Evolutionary conservation across 768 basidiomycete genomes (phyloP).

Genomic region (Tubosaeta sp.): DNA sequence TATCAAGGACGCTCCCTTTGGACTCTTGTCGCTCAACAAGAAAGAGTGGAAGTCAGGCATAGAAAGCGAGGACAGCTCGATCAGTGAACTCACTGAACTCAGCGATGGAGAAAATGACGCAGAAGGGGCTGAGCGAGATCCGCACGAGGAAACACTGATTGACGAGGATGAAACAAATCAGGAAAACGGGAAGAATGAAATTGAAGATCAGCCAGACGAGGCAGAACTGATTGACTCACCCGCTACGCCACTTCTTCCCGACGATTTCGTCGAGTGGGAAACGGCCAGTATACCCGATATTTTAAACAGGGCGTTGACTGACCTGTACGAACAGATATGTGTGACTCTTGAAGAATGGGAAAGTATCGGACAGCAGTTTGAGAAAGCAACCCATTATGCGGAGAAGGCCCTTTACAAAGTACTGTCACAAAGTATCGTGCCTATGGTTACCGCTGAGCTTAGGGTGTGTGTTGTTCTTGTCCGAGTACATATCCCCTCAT

Average conservation of each 20-base stretch:
- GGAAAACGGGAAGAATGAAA: background rate
- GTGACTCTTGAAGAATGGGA: slow-evolving; percentile 85
- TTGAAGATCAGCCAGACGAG: slow-evolving; percentile 3
- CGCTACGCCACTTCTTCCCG: slow-evolving; percentile 29
- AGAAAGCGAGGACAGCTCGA: slow-evolving; percentile 56
- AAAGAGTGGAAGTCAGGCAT: slow-evolving; percentile 45
- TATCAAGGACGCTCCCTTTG: slow-evolving; percentile 10
- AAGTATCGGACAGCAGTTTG: slow-evolving; percentile 68
- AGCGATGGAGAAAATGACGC: slow-evolving; percentile 42
- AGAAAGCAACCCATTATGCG: slow-evolving; percentile 68
- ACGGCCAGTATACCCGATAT: slow-evolving; percentile 50
- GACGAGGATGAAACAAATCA: slow-evolving; percentile 2
- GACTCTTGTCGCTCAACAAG: slow-evolving; percentile 8
- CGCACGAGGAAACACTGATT: background rate
- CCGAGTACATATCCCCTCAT: background rate
- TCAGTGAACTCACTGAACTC: slow-evolving; percentile 75
- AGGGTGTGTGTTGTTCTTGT: slow-evolving; percentile 38
- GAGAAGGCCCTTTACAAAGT: slow-evolving; percentile 77
- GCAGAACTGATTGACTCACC: background rate
- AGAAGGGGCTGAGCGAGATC: slow-evolving; percentile 13
- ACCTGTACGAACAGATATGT: slow-evolving; percentile 57
- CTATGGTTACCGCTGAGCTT: slow-evolving; percentile 63
- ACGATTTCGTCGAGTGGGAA: slow-evolving; percentile 85
- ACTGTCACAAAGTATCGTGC: slow-evolving; percentile 63
- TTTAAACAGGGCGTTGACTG: background rate